A percentile compares a stretch with the other conserved stretches of the same genome.
phyloP scores from a whole-genome alignment of 345 rosid genomes.

The Theobroma cacao region DNA sequence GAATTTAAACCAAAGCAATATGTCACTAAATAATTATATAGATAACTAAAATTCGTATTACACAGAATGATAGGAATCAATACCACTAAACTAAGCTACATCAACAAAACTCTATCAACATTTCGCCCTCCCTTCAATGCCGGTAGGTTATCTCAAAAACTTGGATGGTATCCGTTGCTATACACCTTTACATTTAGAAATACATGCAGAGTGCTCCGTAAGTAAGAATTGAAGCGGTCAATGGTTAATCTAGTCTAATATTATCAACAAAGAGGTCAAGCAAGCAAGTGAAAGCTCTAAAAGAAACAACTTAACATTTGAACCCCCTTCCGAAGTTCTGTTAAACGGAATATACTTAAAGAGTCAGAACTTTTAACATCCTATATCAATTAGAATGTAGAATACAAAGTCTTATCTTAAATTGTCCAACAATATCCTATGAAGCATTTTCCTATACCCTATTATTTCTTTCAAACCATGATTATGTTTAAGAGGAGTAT shows the following conservation, averaged over 20 bases:
- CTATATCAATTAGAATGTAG: constrained; percentile 1
- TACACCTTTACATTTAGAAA: not conserved
- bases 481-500: not conserved
- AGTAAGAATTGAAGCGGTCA: not conserved
- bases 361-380: not conserved
- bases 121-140: not conserved
- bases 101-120: not conserved
- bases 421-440: not conserved
- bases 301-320: not conserved
- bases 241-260: not conserved
- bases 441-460: not conserved
- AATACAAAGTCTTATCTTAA: not conserved
- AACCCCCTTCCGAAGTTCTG: not conserved
- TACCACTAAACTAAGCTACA: not conserved
- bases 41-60: not conserved
- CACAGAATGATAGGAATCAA: not conserved
- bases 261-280: not conserved
- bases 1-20: not conserved
- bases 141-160: not conserved
- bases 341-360: not conserved
- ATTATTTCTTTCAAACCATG: not conserved
- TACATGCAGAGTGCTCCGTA: not conserved
- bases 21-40: not conserved
- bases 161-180: not conserved
- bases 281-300: not conserved